Base-by-base conservation (phyloP, 163 green algal species). In the Scenedesmus sp. region DNA sequence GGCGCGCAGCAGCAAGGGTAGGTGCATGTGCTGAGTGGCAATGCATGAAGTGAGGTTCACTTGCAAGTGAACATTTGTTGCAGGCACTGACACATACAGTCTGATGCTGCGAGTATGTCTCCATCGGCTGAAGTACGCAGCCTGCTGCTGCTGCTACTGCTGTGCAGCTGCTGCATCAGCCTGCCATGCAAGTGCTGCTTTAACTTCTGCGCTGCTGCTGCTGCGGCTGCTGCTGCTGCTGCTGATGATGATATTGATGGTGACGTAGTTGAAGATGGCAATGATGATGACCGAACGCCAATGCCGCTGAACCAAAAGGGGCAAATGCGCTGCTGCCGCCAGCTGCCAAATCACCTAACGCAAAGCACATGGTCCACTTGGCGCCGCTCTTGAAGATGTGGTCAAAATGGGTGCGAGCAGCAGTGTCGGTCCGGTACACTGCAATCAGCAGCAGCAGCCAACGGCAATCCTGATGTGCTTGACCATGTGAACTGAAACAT, bases 291-390 rank as follows among this genome's bases (percentile, higher is more conserved):
- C 62, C 62, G 62, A 70, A 12, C 62, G 62, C 10, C 10, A 15
- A 20, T 70, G 62, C 62, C 10, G 62, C 62, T 20, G 13, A 70
- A 70, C 62, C 34, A 46, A 46, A 46, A 46, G 34, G 34, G 10
- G 10, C 74, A 81, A 7, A 20, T 73, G 34, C 34, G 34, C 34
- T 66, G 66, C 55, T 56, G 16, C 20, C 73, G 74, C 10, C n/a
- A 77, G 1, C 74, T 82, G 74, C 26, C 55, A 23, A 64, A 92
- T 54, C 60, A 95, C 95, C 95, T 10, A 97, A 89, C 0, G 95
- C 66, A 79, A 96, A 93, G 90, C 94, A 96, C 26, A 97, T 93
- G 52, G 82, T 67, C 93, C 94, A 97, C 81, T 96, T 96, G 34
- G 92, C 94, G 2, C 90, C 91, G 13, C 70, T 90, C 82, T 95